These are phyloP conservation scores for Colletotrichum sp. DNA, from an alignment of 2,329 filamentous ascomycete genomes.

Conservation along the genomic window DNA sequence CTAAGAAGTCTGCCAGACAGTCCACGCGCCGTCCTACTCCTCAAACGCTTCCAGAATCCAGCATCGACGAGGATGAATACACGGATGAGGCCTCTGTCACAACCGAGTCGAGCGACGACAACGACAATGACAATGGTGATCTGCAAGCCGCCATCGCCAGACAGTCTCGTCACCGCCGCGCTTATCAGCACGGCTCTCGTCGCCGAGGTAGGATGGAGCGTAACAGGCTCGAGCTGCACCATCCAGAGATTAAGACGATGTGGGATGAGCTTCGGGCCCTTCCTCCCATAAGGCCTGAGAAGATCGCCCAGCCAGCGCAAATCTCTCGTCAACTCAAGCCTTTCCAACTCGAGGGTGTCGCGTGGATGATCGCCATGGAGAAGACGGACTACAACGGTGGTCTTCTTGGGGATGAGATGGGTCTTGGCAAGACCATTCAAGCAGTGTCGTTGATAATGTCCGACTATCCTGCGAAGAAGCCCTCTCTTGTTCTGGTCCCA, in stretches of 20 bases:
- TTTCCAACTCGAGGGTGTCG: slow-evolving; percentile 91
- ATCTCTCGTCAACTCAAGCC: slow-evolving; percentile 88
- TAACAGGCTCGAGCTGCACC: slow-evolving; percentile 72
- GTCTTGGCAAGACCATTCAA: slow-evolving; percentile 97
- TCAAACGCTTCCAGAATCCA: neutral
- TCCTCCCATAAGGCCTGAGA: slow-evolving; percentile 66
- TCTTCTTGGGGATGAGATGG: slow-evolving; percentile 96
- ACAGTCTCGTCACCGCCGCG: slow-evolving; percentile 35
- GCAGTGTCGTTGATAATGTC: slow-evolving; percentile 98
- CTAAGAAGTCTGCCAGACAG: neutral
- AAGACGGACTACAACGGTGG: slow-evolving; percentile 85
- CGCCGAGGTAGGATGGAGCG: slow-evolving; percentile 53
- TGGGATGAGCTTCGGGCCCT: slow-evolving; percentile 78
- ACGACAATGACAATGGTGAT: neutral
- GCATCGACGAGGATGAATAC: neutral
- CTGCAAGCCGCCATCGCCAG: neutral
- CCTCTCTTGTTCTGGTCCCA: slow-evolving; percentile 87
- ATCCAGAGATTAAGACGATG: slow-evolving; percentile 83
- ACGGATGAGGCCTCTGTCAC: neutral
- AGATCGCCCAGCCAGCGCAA: slow-evolving; percentile 72
- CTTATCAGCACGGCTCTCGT: slow-evolving; percentile 29
- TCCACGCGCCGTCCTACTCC: neutral
- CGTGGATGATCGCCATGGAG: slow-evolving; percentile 95
- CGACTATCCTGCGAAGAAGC: slow-evolving; percentile 80
- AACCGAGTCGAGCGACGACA: neutral